Evolutionary conservation across 805 yeast species (phyloP), one percentile per base, ranked within the genome.

Genomic region (Sugiyamaella marilandica): DNA sequence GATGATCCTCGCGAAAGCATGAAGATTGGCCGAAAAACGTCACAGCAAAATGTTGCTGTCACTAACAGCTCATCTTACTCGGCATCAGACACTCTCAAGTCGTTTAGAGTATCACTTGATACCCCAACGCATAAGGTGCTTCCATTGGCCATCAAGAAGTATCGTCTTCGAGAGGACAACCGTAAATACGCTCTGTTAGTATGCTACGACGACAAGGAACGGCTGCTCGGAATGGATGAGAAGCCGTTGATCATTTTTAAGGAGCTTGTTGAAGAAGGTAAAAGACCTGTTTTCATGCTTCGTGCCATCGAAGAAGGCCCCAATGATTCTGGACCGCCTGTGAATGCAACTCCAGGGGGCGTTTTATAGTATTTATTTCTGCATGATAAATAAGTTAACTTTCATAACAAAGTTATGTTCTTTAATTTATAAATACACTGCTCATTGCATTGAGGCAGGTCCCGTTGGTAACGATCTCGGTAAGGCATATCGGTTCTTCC

Each of bases 231-330:
- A 36, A 74, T 87, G 57, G 87, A 88, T 26, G 99, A 92, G 64
- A 86, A 82, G 66, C 99, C 99, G 0, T 95, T 92, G 7, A 73
- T 79, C 35, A 83, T 90, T 9, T 88, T 89, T 65, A 86, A 88
- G 66, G 95, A 86, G 62, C 74, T 92, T 24, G 89, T 83, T 64
- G 96, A 87, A 55, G 78, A 82, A 53, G 97, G 97, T 1, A 77
- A 84, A 59, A 87, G 85, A 64, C 97, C 98, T 0, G 87, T 94
- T 1, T 89, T 91, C 55, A 91, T 91, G 97, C 75, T 91, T 43
- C 74, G 98, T 60, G 94, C 88, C 60, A 77, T 85, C 48, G 95
- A 90, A 35, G 84, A 70, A 50, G 41, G 47, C 37, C 18, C 37
- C 50, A 44, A 57, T 47, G 48, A 52, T 24, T 26, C 46, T 1